Conservation (phyloP, 2,329 filamentous ascomycete genomes). For the Scedosporium aurantiacum region DNA sequence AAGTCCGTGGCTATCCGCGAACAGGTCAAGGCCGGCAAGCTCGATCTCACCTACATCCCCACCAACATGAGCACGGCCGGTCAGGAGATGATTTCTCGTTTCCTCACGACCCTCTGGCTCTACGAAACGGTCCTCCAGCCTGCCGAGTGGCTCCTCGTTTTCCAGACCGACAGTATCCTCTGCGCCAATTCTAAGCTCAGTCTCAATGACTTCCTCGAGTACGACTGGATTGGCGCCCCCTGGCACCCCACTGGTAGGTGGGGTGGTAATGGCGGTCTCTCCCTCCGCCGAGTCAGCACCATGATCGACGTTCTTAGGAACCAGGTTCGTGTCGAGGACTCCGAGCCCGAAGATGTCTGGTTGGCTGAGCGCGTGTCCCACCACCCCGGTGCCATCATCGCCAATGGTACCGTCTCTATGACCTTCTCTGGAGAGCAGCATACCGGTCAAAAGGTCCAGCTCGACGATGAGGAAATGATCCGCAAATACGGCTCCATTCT, state of each 20-base stretch:
- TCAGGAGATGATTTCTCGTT: conserved; percentile 41
- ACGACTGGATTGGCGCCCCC: conserved; percentile 43
- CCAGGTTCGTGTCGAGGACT: conserved; percentile 30
- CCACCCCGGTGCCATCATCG: conserved; percentile 34
- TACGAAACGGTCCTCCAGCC: conserved; percentile 37
- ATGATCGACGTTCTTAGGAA: conserved; percentile 40
- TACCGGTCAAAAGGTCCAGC: conserved; percentile 17
- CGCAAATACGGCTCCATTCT: conserved; percentile 14
- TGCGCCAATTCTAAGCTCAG: conserved; percentile 38
- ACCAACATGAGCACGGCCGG: conserved; percentile 37
- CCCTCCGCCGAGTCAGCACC: conserved; percentile 38
- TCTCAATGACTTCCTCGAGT: conserved; percentile 38
- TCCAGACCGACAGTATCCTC: conserved; percentile 44
- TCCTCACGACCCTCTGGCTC: conserved; percentile 40
- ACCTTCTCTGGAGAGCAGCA: conserved; percentile 41
- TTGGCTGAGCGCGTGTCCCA: conserved; percentile 40
- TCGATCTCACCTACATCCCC: conserved; percentile 40
- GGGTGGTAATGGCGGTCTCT: conserved; percentile 42
- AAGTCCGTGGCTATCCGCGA: conserved; percentile 32
- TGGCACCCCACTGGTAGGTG: conserved; percentile 30
- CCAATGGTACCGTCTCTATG: conserved; percentile 37
- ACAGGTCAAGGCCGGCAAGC: conserved; percentile 31
- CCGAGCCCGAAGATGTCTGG: conserved; percentile 46
- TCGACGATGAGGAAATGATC: conserved; percentile 13
- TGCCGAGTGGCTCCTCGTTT: conserved; percentile 43